Evolutionary conservation across 2,329 filamentous ascomycete genomes (phyloP).

Genomic region (Diaporthe citri): DNA sequence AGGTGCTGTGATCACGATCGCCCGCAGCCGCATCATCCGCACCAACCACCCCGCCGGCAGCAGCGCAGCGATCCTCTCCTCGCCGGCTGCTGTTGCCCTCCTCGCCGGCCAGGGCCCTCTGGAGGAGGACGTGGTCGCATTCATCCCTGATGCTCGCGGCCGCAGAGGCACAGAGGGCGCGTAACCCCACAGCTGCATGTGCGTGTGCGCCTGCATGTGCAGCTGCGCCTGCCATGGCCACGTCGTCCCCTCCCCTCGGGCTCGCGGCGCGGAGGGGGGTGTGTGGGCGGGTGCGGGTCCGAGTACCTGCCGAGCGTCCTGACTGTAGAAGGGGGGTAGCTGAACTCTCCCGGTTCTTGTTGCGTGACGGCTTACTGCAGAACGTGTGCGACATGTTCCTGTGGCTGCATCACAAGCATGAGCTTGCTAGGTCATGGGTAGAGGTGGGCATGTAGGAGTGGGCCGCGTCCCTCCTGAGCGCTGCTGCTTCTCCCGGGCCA

Average conservation of each 20-base stretch:
- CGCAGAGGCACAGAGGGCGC: conserved; percentile 34
- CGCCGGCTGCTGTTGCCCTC: conserved; percentile 9
- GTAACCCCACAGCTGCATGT: conserved; percentile 22
- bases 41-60: background rate
- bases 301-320: conserved; percentile 17
- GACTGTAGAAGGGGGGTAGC: background rate
- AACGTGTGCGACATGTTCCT: conserved; percentile 7
- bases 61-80: background rate
- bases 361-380: conserved; percentile 32
- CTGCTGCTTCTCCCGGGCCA: background rate
- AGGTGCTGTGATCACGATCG: background rate
- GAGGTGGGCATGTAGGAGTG: conserved; percentile 1
- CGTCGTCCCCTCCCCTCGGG: conserved; percentile 31
- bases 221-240: conserved; percentile 27
- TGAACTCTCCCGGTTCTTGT: background rate
- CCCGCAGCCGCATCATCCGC: background rate
- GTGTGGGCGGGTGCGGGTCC: background rate
- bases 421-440: conserved; percentile 4
- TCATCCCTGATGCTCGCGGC: conserved; percentile 35
- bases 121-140: conserved; percentile 22
- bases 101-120: background rate
- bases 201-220: conserved; percentile 9
- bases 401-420: conserved; percentile 24
- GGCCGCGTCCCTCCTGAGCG: conserved; percentile 4
- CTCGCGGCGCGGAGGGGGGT: background rate